A percentile compares a stretch with the other conserved stretches of the same genome.
phyloP scores from a whole-genome alignment of 306 rosid genomes.

The Cicer cuneatum region DNA sequence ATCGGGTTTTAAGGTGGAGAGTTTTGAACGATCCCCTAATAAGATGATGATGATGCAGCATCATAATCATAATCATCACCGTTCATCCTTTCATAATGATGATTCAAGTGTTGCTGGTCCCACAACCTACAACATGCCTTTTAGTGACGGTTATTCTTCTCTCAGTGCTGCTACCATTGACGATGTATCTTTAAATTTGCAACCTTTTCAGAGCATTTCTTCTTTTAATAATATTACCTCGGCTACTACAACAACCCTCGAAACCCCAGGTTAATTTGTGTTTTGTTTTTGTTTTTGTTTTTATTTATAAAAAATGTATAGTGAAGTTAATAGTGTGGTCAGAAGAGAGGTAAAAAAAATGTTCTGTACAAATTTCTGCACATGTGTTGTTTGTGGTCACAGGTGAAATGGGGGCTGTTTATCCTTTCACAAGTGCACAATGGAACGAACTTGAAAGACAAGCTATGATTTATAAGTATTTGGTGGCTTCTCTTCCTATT shows the following conservation, averaged over 20 bases:
- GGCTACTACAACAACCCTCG: slow-evolving; percentile 46
- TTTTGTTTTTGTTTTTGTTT: background rate
- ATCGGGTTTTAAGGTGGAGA: slow-evolving; percentile 47
- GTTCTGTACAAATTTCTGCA: slow-evolving; percentile 44
- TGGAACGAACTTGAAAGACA: slow-evolving; percentile 87
- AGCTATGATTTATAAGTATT: slow-evolving; percentile 87
- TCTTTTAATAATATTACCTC: slow-evolving; percentile 6
- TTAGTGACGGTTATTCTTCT: slow-evolving; percentile 20
- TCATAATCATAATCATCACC: slow-evolving; percentile 62
- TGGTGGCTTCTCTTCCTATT: slow-evolving; percentile 76
- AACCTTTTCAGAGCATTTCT: slow-evolving; percentile 64
- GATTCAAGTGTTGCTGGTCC: slow-evolving; percentile 46
- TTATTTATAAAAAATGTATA: background rate
- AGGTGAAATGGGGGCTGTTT: slow-evolving; percentile 67
- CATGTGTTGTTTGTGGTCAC: slow-evolving; percentile 34
- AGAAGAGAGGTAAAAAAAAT: slow-evolving; percentile 47
- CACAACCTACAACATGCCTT: slow-evolving; percentile 49
- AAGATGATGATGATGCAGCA: slow-evolving; percentile 45
- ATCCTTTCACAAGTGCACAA: slow-evolving; percentile 79
- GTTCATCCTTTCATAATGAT: slow-evolving; percentile 49
- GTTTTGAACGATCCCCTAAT: slow-evolving; percentile 47
- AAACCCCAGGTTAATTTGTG: slow-evolving; percentile 58
- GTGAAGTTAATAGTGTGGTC: slow-evolving; percentile 33
- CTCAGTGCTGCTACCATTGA: slow-evolving; percentile 32
- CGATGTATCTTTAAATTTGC: slow-evolving; percentile 50